Conservation (phyloP, 208 protist species). For the Plasmodiophora brassicae region DNA sequence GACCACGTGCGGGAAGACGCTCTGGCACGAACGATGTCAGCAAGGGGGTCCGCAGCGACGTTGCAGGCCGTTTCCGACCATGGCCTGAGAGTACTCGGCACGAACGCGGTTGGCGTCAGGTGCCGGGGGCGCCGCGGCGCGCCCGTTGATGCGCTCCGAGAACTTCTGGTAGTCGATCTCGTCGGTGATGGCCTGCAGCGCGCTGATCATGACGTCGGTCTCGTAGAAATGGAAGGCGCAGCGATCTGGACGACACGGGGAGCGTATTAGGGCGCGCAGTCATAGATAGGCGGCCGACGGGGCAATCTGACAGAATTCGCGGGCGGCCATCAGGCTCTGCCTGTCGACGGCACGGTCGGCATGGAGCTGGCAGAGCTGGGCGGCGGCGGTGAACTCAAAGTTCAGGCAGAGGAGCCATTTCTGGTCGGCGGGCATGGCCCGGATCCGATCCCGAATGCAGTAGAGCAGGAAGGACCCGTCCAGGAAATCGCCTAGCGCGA, state of each 20-base stretch:
- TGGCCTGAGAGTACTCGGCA: background rate
- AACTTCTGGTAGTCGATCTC: conserved; percentile 13
- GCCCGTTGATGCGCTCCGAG: background rate
- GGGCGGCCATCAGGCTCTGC: background rate
- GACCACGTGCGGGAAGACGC: background rate
- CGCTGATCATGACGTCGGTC: background rate
- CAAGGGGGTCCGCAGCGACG: background rate
- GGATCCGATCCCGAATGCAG: background rate
- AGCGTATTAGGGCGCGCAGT: too few relatives aligned
- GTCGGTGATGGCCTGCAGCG: background rate
- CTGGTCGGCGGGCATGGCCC: background rate
- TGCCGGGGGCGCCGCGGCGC: background rate
- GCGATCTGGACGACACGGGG: background rate
- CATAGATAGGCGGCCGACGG: background rate
- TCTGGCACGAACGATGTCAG: background rate
- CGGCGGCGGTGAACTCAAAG: conserved; percentile 6
- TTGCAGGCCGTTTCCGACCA: background rate
- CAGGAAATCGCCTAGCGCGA: background rate
- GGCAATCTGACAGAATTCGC: background rate
- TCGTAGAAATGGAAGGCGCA: background rate
- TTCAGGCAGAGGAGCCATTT: background rate
- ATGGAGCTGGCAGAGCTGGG: background rate
- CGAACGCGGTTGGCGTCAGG: background rate
- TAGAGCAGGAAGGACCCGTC: background rate
- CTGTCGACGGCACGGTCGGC: background rate